Evolutionary conservation across 305 asterid species (phyloP).

Genomic region (Fraxinus paxiana): DNA sequence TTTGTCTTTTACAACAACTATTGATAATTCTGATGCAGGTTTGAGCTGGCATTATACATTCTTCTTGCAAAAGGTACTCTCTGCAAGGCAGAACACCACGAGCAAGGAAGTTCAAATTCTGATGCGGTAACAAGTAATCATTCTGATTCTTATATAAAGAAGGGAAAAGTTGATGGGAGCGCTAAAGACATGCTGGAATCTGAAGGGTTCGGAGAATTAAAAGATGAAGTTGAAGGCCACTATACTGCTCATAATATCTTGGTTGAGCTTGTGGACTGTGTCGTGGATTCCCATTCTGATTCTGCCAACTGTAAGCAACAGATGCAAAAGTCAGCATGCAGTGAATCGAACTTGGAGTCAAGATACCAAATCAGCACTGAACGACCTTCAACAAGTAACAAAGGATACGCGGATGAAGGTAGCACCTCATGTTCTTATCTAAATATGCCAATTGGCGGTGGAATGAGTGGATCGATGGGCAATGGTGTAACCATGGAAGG

Average conservation of each 20-base stretch:
- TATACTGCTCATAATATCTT: slow-evolving; percentile 53
- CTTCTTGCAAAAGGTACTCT: slow-evolving; percentile 64
- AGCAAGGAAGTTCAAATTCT: slow-evolving; percentile 41
- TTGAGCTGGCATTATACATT: slow-evolving; percentile 73
- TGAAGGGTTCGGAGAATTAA: slow-evolving; percentile 40
- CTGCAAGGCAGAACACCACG: slow-evolving; percentile 50
- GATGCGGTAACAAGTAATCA: slow-evolving; percentile 34
- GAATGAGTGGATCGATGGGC: slow-evolving; percentile 45
- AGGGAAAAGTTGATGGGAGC: slow-evolving; percentile 40
- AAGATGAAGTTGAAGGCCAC: slow-evolving; percentile 50
- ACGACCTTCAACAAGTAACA: slow-evolving; percentile 42
- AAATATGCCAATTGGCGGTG: slow-evolving; percentile 44
- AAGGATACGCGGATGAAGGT: slow-evolving; percentile 41
- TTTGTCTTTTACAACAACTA: slow-evolving; percentile 7
- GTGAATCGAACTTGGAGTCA: slow-evolving; percentile 44
- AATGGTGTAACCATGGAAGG: slow-evolving; percentile 67
- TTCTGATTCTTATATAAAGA: slow-evolving; percentile 44
- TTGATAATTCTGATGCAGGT: slow-evolving; percentile 40
- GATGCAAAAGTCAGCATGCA: slow-evolving; percentile 35
- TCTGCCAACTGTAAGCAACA: slow-evolving; percentile 33
- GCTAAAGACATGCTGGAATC: slow-evolving; percentile 39
- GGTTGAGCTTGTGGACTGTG: slow-evolving; percentile 62
- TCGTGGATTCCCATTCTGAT: slow-evolving; percentile 56
- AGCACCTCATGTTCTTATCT: slow-evolving; percentile 55
- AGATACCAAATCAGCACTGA: slow-evolving; percentile 41